These are phyloP conservation scores for Sclerotiophoma versabilis DNA, from an alignment of 2,329 filamentous ascomycete species.

Conservation along the genomic window DNA sequence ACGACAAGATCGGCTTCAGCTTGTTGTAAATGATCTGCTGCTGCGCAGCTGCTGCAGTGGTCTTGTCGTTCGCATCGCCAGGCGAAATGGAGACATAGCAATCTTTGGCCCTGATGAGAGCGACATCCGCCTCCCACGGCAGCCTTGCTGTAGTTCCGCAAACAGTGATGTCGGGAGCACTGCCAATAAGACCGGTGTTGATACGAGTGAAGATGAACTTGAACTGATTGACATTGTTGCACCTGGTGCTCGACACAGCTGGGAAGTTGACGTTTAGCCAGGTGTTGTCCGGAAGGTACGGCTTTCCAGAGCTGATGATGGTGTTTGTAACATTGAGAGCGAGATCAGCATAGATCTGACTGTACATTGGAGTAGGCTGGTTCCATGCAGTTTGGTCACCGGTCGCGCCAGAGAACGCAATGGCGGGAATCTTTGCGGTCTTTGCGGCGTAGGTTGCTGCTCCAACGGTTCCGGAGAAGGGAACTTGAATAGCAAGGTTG, in stretches of 20 bases:
- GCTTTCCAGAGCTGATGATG: constrained; percentile 63
- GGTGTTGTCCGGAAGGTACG: constrained; percentile 67
- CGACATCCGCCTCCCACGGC: constrained; percentile 66
- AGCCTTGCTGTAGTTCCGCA: constrained; percentile 62
- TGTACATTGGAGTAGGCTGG: constrained; percentile 57
- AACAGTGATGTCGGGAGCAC: constrained; percentile 60
- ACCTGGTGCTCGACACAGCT: constrained; percentile 56
- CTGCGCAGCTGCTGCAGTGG: constrained; percentile 59
- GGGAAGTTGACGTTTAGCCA: constrained; percentile 77
- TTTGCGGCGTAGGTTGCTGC: constrained; percentile 66
- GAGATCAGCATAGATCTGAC: constrained; percentile 69
- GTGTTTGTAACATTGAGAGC: constrained; percentile 64
- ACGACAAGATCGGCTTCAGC: constrained; percentile 37
- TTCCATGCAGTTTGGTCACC: constrained; percentile 63
- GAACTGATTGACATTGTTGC: constrained; percentile 63
- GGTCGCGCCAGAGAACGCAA: constrained; percentile 70
- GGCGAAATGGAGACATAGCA: constrained; percentile 71
- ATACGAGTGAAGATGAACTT: constrained; percentile 70
- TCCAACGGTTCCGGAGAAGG: constrained; percentile 72
- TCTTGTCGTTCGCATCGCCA: constrained; percentile 67
- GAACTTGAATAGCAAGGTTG: constrained; percentile 65
- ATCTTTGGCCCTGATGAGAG: constrained; percentile 51
- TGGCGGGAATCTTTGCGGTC: constrained; percentile 64
- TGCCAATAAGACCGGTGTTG: constrained; percentile 51
- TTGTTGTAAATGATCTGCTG: constrained; percentile 36